A percentile compares a stretch with the other conserved stretches of the same genome.
Evolutionary conservation across 495 filamentous ascomycete species (phyloP).

Genomic region (Talaromyces stipitatus): DNA sequence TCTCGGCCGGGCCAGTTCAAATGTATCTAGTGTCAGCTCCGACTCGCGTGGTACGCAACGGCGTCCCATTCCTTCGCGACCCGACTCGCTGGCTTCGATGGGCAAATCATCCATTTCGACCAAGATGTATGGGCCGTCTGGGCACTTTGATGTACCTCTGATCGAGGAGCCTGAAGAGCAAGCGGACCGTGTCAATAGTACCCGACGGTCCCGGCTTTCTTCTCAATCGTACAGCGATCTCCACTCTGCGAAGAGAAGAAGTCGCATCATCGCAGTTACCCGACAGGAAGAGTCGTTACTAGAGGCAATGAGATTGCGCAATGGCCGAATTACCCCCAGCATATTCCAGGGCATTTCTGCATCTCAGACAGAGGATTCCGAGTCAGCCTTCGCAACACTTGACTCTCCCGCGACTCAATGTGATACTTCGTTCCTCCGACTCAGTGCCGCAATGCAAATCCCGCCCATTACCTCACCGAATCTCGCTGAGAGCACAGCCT

Average conservation of each 20-base stretch:
- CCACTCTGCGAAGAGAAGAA: conserved; percentile 25
- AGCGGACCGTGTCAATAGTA: background rate
- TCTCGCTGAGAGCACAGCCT: conserved; percentile 22
- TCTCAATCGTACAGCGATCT: background rate
- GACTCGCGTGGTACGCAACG: conserved; percentile 19
- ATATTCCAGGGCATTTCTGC: conserved; percentile 49
- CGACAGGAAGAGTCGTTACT: conserved; percentile 77
- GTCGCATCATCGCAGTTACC: conserved; percentile 77
- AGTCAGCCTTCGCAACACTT: conserved; percentile 25
- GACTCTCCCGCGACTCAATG: conserved; percentile 25
- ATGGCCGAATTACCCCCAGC: conserved; percentile 67
- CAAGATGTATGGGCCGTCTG: conserved; percentile 5
- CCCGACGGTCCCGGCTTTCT: background rate
- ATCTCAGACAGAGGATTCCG: conserved; percentile 11
- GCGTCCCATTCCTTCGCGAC: conserved; percentile 10
- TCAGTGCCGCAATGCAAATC: conserved; percentile 28
- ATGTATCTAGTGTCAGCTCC: conserved; percentile 15
- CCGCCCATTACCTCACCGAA: conserved; percentile 2
- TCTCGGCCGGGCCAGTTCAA: conserved; percentile 22
- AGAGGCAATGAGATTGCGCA: conserved; percentile 70
- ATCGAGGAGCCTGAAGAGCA: conserved; percentile 4
- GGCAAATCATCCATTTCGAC: conserved; percentile 17
- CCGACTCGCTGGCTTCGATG: conserved; percentile 19
- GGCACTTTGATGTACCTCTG: background rate
- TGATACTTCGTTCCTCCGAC: conserved; percentile 36